A percentile compares a stretch with the other conserved stretches of the same genome.
Evolutionary conservation across 2,329 filamentous ascomycete genomes (phyloP).

Genomic region (Chalaropsis ovoidea): DNA sequence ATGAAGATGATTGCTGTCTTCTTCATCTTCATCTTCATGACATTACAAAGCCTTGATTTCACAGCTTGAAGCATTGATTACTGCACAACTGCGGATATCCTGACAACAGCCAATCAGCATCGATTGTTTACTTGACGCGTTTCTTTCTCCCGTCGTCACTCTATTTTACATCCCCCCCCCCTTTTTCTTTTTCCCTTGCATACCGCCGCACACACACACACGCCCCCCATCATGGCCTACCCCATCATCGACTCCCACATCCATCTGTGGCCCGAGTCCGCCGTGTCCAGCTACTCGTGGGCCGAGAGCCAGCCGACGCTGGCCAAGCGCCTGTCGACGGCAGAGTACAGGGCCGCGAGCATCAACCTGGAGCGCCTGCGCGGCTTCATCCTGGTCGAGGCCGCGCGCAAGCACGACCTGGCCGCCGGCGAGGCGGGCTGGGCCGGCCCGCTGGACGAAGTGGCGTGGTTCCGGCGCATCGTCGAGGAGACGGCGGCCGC

Average conservation of each 20-base stretch:
- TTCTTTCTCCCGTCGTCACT: too few relatives aligned
- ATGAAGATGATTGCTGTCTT: constrained; percentile 4
- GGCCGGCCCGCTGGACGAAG: constrained; percentile 58
- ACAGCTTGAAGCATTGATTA: too few relatives aligned
- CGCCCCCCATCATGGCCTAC: constrained; percentile 32
- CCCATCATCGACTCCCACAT: constrained; percentile 83
- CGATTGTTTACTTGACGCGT: too few relatives aligned
- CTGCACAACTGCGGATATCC: too few relatives aligned
- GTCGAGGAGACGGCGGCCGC: constrained; percentile 47
- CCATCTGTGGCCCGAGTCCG: constrained; percentile 68
- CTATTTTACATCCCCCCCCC: not conserved
- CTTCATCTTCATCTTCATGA: not conserved
- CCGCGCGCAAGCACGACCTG: constrained; percentile 59
- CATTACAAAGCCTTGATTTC: too few relatives aligned
- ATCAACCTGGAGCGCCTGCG: constrained; percentile 38
- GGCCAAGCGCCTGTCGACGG: constrained; percentile 52
- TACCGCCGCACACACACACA: not conserved
- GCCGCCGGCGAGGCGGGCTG: constrained; percentile 45
- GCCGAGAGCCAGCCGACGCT: constrained; percentile 50
- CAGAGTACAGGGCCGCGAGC: constrained; percentile 49
- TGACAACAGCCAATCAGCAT: too few relatives aligned
- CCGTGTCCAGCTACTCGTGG: constrained; percentile 61
- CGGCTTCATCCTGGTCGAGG: constrained; percentile 76
- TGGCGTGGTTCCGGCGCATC: constrained; percentile 58
- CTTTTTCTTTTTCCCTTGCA: not conserved